These are phyloP conservation scores for Coleophoma cylindrospora DNA, from an alignment of 2,329 filamentous ascomycete genomes.

Conservation along the genomic window DNA sequence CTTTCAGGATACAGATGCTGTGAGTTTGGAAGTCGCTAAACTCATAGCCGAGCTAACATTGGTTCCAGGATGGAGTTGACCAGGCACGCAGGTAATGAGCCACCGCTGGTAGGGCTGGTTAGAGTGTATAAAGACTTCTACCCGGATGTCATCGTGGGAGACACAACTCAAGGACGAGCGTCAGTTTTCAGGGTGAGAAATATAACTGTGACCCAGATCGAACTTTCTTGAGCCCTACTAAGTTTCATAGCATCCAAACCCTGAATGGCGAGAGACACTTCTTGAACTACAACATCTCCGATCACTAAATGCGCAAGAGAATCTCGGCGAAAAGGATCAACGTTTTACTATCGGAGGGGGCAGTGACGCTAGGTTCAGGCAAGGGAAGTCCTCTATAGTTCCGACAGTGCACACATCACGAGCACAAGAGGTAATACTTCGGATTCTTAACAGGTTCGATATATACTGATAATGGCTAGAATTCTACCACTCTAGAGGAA, in stretches of 20 bases:
- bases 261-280: slow-evolving; percentile 66
- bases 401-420: slow-evolving; percentile 71
- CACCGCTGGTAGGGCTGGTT: slow-evolving; percentile 66
- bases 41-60: not conserved
- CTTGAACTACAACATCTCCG: slow-evolving; percentile 55
- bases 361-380: too few species aligned
- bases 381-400: slow-evolving; percentile 43
- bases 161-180: slow-evolving; percentile 54
- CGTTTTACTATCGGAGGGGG: too few species aligned
- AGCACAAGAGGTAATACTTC: slow-evolving; percentile 53
- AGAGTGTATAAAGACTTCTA: slow-evolving; percentile 89
- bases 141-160: slow-evolving; percentile 78
- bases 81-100: slow-evolving; percentile 64
- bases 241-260: slow-evolving; percentile 59
- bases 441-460: not conserved
- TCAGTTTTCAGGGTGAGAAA: slow-evolving; percentile 52
- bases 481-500: slow-evolving; percentile 68
- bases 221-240: not conserved
- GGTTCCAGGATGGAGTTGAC: slow-evolving; percentile 47
- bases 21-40: slow-evolving; percentile 30
- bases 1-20: slow-evolving; percentile 76
- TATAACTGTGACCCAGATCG: not conserved
- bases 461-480: slow-evolving; percentile 35
- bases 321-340: too few species aligned
- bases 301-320: too few species aligned